phyloP scores from a whole-genome alignment of 331 rosid genomes.

The Malus hybrid region DNA sequence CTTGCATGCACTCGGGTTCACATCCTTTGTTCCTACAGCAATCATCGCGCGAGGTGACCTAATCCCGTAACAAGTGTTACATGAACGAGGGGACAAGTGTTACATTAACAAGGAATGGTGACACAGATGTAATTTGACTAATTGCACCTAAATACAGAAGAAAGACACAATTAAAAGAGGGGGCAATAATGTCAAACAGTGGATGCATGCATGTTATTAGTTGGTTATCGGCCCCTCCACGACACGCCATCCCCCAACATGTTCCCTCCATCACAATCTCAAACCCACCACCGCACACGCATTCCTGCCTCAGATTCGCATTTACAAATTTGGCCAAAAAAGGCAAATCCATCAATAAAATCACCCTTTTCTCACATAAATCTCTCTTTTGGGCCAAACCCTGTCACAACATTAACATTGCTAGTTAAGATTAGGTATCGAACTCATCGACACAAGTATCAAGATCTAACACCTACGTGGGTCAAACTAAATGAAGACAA shows the following conservation, averaged over 20 bases:
- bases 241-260: conserved; percentile 25
- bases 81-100: not conserved
- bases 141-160: not conserved
- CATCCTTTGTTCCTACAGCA: too few relatives aligned
- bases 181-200: conserved; percentile 13
- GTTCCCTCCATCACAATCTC: conserved; percentile 6
- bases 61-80: too few relatives aligned
- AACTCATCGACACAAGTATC: too few relatives aligned
- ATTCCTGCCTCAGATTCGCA: not conserved
- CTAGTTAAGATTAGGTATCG: too few relatives aligned
- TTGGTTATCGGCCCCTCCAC: conserved; percentile 8
- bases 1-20: too few relatives aligned
- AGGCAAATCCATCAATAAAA: conserved; percentile 15
- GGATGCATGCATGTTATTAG: not conserved
- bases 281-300: conserved; percentile 9
- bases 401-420: too few relatives aligned
- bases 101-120: not conserved
- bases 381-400: not conserved
- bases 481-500: too few relatives aligned
- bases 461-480: too few relatives aligned
- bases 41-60: too few relatives aligned
- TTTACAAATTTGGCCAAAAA: not conserved
- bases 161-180: not conserved
- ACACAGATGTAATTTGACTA: conserved; percentile 10
- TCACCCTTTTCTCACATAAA: not conserved